Evolutionary conservation across 2,329 filamentous ascomycete species (phyloP).

Genomic region (Claviceps humidiphila): DNA sequence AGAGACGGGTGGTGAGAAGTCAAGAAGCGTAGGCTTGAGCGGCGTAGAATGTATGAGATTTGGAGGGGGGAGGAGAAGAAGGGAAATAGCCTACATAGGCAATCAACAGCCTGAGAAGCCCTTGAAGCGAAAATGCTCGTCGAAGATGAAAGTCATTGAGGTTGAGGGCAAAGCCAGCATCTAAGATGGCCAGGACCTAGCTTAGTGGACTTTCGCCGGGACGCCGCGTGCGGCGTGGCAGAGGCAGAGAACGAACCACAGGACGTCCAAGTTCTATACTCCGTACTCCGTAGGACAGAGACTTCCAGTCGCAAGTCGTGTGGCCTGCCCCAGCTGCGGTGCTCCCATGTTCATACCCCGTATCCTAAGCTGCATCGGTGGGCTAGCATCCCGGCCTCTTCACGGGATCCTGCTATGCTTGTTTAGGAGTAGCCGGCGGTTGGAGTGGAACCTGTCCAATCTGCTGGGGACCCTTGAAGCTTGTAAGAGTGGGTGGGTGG

Average conservation of each 20-base stretch:
- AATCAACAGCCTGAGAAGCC: not conserved
- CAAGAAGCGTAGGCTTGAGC: not conserved
- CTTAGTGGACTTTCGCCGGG: not conserved
- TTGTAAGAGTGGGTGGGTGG: not conserved
- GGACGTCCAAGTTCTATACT: not conserved
- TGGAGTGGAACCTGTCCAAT: slow-evolving; percentile 5
- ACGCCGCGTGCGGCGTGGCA: not conserved
- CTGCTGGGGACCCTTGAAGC: not conserved
- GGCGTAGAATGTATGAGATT: not conserved
- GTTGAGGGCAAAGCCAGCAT: slow-evolving; percentile 2
- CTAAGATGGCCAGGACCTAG: slow-evolving; percentile 2
- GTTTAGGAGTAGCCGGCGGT: slow-evolving; percentile 5
- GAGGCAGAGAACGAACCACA: slow-evolving; percentile 1
- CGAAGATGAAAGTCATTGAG: not conserved
- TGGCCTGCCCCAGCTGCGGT: not conserved
- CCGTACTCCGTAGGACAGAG: not conserved
- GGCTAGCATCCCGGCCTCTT: not conserved
- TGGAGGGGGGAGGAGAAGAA: not conserved
- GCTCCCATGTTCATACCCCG: slow-evolving; percentile 1
- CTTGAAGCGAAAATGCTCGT: not conserved
- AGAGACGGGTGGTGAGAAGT: not conserved
- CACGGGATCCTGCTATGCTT: slow-evolving; percentile 3
- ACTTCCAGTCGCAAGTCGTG: not conserved
- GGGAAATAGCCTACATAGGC: not conserved
- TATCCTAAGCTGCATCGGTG: slow-evolving; percentile 1